Conservation (phyloP, 495 filamentous ascomycete genomes). For the Niebla homalea region DNA sequence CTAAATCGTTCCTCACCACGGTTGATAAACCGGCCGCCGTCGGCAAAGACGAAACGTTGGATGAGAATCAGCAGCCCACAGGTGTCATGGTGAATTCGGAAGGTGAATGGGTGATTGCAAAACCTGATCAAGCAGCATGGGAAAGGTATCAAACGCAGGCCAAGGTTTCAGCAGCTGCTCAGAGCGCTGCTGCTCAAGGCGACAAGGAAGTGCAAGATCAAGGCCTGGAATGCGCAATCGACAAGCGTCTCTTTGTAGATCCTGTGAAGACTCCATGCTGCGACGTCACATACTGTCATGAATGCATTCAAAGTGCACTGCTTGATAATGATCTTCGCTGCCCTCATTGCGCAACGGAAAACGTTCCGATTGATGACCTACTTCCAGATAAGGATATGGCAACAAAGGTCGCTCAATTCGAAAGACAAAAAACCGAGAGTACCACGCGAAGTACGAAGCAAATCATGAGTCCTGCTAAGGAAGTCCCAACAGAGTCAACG, state of each 20-base stretch:
- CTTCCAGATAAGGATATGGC: slow-evolving; percentile 59
- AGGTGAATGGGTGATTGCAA: slow-evolving; percentile 89
- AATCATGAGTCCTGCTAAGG: slow-evolving; percentile 37
- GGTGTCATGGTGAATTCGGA: slow-evolving; percentile 95
- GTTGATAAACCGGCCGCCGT: slow-evolving; percentile 78
- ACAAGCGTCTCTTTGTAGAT: slow-evolving; percentile 92
- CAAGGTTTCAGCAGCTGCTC: slow-evolving; percentile 67
- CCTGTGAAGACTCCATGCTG: slow-evolving; percentile 98
- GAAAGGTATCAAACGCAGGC: slow-evolving; percentile 88
- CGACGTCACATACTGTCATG: slow-evolving; percentile 92
- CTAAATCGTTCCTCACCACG: slow-evolving; percentile 80
- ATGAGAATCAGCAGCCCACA: slow-evolving; percentile 63
- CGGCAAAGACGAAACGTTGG: slow-evolving; percentile 56
- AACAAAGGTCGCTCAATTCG: slow-evolving; percentile 29
- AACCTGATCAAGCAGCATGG: slow-evolving; percentile 90
- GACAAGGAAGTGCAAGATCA: slow-evolving; percentile 70
- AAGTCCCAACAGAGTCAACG: slow-evolving; percentile 22
- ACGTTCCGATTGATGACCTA: slow-evolving; percentile 86
- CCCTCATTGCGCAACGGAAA: slow-evolving; percentile 78
- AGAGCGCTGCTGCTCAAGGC: slow-evolving; percentile 53
- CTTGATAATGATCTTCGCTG: slow-evolving; percentile 96
- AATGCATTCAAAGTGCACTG: slow-evolving; percentile 95
- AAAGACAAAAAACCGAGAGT: slow-evolving; percentile 50
- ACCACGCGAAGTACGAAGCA: slow-evolving; percentile 50
- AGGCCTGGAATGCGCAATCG: slow-evolving; percentile 85